A percentile compares a stretch with the other conserved stretches of the same genome.
These are phyloP conservation scores for Prunus persica DNA, from an alignment of 306 rosid species.

Conservation along the genomic window DNA sequence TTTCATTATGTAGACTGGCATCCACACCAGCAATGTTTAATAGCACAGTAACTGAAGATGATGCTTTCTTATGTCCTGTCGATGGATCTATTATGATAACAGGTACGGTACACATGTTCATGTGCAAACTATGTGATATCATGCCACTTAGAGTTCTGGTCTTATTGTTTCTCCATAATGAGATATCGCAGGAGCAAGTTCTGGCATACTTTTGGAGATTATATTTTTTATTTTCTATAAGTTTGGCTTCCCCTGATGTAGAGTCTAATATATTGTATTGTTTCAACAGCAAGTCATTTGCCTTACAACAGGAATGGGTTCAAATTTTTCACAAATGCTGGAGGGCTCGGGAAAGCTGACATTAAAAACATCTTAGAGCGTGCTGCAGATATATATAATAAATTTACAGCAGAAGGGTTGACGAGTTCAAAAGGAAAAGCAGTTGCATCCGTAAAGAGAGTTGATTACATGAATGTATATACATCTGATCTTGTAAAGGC, in stretches of 20 bases:
- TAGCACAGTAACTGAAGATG: constrained; percentile 75
- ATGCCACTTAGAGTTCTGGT: not conserved
- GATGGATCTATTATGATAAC: constrained; percentile 95
- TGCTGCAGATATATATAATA: constrained; percentile 68
- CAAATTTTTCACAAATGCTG: constrained; percentile 81
- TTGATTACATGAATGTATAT: constrained; percentile 77
- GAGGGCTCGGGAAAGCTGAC: constrained; percentile 96
- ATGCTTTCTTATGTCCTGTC: constrained; percentile 59
- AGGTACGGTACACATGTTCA: constrained; percentile 43
- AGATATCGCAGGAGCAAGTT: not conserved
- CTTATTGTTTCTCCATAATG: constrained; percentile 5
- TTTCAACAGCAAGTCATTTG: constrained; percentile 86
- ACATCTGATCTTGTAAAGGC: constrained; percentile 86
- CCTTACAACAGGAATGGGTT: constrained; percentile 96
- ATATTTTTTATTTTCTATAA: not conserved
- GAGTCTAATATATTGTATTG: constrained; percentile 7
- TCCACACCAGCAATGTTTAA: constrained; percentile 98
- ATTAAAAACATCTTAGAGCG: constrained; percentile 82
- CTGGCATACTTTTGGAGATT: not conserved
- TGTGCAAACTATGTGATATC: constrained; percentile 9
- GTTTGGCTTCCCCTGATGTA: not conserved
- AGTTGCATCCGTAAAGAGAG: constrained; percentile 47
- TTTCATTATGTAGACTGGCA: constrained; percentile 60
- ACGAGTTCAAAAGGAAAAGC: constrained; percentile 47
- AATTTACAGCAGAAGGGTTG: constrained; percentile 57